Percentiles rank a stretch among this genome's conserved stretches.
These are phyloP conservation scores for Boletus sensibilis DNA, from an alignment of 768 basidiomycete species.

Conservation along the genomic window DNA sequence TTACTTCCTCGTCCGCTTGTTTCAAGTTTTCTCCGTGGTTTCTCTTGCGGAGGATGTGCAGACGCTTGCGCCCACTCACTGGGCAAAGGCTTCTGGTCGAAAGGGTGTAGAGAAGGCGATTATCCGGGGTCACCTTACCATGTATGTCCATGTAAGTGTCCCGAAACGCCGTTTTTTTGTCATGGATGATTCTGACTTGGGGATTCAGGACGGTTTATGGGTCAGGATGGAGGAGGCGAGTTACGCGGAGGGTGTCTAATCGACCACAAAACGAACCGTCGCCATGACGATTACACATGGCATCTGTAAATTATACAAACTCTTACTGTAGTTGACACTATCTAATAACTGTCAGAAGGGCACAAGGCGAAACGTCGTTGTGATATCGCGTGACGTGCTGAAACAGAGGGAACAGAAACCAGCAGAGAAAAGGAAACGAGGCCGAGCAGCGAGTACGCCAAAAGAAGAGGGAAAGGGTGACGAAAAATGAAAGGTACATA, in stretches of 20 bases:
- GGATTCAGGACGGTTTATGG: constrained; percentile 22
- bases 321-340: too few relatives aligned
- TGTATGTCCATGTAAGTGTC: constrained; percentile 46
- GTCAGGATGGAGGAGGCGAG: constrained; percentile 25
- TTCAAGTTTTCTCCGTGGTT: constrained; percentile 53
- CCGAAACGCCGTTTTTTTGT: too few relatives aligned
- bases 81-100: constrained; percentile 35
- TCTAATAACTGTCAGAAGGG: too few relatives aligned
- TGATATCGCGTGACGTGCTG: too few relatives aligned
- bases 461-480: too few relatives aligned
- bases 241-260: neutral
- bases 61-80: constrained; percentile 44
- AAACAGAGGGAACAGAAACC: too few relatives aligned
- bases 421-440: too few relatives aligned
- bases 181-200: neutral
- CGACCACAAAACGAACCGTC: neutral
- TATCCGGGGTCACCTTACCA: constrained; percentile 51
- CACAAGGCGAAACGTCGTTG: too few relatives aligned
- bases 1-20: constrained; percentile 58
- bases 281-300: neutral
- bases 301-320: neutral
- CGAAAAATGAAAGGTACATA: too few relatives aligned
- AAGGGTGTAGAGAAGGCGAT: constrained; percentile 48
- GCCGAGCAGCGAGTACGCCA: too few relatives aligned
- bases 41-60: constrained; percentile 46